Base-by-base conservation (phyloP, 1,284 basidiomycete species). In the Malassezia nana region DNA sequence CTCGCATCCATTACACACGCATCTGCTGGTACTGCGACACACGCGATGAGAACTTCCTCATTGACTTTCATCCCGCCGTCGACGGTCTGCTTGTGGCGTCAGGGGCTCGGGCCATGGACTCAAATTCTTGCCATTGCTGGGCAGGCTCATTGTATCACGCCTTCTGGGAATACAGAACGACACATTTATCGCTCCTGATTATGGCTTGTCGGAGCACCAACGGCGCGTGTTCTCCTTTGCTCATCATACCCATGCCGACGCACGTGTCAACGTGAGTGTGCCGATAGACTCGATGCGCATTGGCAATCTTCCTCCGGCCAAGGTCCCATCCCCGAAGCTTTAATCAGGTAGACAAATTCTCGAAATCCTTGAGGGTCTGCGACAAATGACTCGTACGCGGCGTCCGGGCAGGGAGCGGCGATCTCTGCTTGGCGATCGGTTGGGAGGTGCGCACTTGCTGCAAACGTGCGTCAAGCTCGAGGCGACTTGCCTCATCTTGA, bases 121-220 rank as follows among this genome's bases (percentile, higher is more conserved):
- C 76, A 78, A 78, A 84, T 91, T 91, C 77, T 78, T 90, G 7
- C 88, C 89, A 10, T 82, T 82, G 31, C 80, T 94, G 50, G 89
- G 89, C 10, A 75, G 80, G 8, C 77, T 90, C 24, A 82, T 90
- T 13, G 82, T 79, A 9, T 83, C 85, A 58, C 78, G 82, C 1
- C 78, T 91, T 2, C 44, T 44, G 6, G 28, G 28, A n/a, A 31
- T 50, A 25, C 20, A 52, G n/a, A 52, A 46, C n/a, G 28, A 51
- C 16, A 22, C 46, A 25, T 33, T 16, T 22, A 51, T 50, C 8
- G 18, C 2, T 24, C 29, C 40, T 59, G 15, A 48, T 0, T 10
- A 30, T 29, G 43, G 53, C n/a, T 29, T 55, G 16, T 55, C 53
- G 2, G 20, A 6, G 28, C 43, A 65, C 43, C 58, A 63, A 40